Evolutionary conservation across 306 rosid species (phyloP).

Genomic region (Gastrolobium villosum): DNA sequence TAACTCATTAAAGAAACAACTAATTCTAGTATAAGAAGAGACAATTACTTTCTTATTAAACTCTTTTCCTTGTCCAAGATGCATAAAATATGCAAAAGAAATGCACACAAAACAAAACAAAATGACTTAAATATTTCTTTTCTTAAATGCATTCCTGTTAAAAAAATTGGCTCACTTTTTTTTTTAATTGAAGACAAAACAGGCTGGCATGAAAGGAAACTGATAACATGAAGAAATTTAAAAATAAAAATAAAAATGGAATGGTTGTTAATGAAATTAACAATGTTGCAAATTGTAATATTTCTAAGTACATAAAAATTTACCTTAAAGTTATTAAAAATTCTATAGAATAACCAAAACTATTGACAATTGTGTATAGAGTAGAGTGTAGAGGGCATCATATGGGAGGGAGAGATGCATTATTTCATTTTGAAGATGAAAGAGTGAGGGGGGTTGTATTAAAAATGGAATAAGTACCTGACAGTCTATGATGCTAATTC

Average conservation of each 20-base stretch:
- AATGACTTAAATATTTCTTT: slow-evolving; percentile 4
- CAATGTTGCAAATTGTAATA: slow-evolving; percentile 38
- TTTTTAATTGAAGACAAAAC: slow-evolving; percentile 40
- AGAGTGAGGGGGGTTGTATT: slow-evolving; percentile 48
- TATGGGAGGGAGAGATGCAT: slow-evolving; percentile 46
- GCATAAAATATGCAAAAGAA: slow-evolving; percentile 6
- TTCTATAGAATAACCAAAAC: slow-evolving; percentile 36
- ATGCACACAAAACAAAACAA: neutral
- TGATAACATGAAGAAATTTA: slow-evolving; percentile 33
- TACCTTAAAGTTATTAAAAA: slow-evolving; percentile 5
- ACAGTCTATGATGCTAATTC: slow-evolving; percentile 57
- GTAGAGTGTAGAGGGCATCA: slow-evolving; percentile 41
- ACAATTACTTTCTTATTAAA: slow-evolving; percentile 2
- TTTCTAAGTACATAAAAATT: slow-evolving; percentile 6
- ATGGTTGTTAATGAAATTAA: slow-evolving; percentile 42
- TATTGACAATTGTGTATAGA: slow-evolving; percentile 45
- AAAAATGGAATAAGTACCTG: slow-evolving; percentile 54
- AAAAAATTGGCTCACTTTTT: slow-evolving; percentile 23
- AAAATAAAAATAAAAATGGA: slow-evolving; percentile 7
- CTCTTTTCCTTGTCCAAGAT: slow-evolving; percentile 31
- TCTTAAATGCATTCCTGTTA: slow-evolving; percentile 15
- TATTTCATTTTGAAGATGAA: slow-evolving; percentile 38
- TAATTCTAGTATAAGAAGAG: slow-evolving; percentile 13
- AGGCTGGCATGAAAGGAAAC: slow-evolving; percentile 53
- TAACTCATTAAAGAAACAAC: slow-evolving; percentile 40